Conservation (phyloP, 768 basidiomycete species). For the Suillus hirtellus region DNA sequence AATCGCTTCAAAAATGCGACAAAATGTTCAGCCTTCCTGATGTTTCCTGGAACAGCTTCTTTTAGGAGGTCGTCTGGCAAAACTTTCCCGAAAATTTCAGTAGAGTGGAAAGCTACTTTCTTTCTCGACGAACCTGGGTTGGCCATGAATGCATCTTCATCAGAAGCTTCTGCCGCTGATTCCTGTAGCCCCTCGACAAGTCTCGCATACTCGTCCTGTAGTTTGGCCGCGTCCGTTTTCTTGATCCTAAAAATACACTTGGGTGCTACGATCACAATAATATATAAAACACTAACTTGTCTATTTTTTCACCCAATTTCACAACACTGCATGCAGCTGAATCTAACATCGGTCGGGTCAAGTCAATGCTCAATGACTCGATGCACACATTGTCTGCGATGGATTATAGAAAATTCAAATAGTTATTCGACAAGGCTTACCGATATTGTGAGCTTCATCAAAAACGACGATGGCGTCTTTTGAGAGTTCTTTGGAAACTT, state of each 20-base stretch:
- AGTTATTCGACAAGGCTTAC: constrained; percentile 39
- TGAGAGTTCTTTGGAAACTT: constrained; percentile 96
- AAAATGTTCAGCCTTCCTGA: constrained; percentile 98
- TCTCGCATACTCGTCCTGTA: constrained; percentile 96
- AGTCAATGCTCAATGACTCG: constrained; percentile 95
- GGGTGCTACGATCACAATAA: background rate
- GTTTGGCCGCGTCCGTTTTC: constrained; percentile 85
- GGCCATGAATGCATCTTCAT: constrained; percentile 84
- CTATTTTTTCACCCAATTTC: constrained; percentile 87
- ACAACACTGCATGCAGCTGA: constrained; percentile 86
- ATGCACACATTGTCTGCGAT: constrained; percentile 93
- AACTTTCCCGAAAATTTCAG: constrained; percentile 45
- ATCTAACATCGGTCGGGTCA: constrained; percentile 97
- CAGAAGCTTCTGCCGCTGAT: constrained; percentile 49
- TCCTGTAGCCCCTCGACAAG: constrained; percentile 93
- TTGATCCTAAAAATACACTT: constrained; percentile 70
- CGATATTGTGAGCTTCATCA: constrained; percentile 99
- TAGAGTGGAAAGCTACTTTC: background rate
- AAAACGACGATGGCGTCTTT: constrained; percentile 99
- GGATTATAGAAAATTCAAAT: constrained; percentile 10
- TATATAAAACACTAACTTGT: constrained; percentile 64
- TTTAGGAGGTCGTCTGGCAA: constrained; percentile 92
- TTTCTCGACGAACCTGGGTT: constrained; percentile 66
- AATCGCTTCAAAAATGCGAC: constrained; percentile 97
- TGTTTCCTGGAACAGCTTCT: constrained; percentile 97